Evolutionary conservation across 176 grass and related monocot genomes (phyloP).

Genomic region (Cocos nucifera): DNA sequence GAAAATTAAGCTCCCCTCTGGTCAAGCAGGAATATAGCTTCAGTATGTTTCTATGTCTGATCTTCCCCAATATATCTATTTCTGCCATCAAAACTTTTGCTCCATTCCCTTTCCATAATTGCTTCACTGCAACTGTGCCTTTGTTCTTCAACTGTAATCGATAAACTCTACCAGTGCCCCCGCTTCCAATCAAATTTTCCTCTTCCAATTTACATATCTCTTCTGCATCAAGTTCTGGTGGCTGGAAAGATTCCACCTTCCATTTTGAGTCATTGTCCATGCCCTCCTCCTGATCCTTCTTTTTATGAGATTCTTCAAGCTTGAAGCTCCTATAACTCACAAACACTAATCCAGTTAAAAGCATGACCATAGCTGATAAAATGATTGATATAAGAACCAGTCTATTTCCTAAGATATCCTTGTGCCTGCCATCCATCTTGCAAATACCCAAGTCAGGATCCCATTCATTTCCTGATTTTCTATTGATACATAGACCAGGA

Average conservation of each 20-base stretch:
- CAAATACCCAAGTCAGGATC: slow-evolving; percentile 32
- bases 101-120: slow-evolving; percentile 54
- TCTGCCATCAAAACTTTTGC: slow-evolving; percentile 58
- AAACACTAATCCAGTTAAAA: slow-evolving; percentile 42
- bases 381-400: slow-evolving; percentile 29
- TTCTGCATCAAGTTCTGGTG: slow-evolving; percentile 53
- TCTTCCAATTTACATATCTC: slow-evolving; percentile 57
- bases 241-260: slow-evolving; percentile 87
- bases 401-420: slow-evolving; percentile 24
- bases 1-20: slow-evolving; percentile 55
- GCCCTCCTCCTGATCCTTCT: slow-evolving; percentile 35
- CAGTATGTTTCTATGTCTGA: slow-evolving; percentile 74
- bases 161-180: slow-evolving; percentile 73
- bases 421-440: slow-evolving; percentile 19
- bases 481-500: slow-evolving; percentile 39
- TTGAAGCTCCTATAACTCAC: slow-evolving; percentile 66
- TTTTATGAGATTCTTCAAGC: slow-evolving; percentile 38
- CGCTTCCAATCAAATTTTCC: slow-evolving; percentile 61
- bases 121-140: slow-evolving; percentile 61
- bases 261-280: slow-evolving; percentile 25
- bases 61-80: slow-evolving; percentile 60
- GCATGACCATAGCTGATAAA: slow-evolving; percentile 33
- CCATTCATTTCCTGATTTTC: slow-evolving; percentile 11
- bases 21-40: slow-evolving; percentile 92
- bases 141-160: slow-evolving; percentile 45